Base-by-base conservation (phyloP, 2,329 filamentous ascomycete genomes). In the Dactylellina drechsleri region DNA sequence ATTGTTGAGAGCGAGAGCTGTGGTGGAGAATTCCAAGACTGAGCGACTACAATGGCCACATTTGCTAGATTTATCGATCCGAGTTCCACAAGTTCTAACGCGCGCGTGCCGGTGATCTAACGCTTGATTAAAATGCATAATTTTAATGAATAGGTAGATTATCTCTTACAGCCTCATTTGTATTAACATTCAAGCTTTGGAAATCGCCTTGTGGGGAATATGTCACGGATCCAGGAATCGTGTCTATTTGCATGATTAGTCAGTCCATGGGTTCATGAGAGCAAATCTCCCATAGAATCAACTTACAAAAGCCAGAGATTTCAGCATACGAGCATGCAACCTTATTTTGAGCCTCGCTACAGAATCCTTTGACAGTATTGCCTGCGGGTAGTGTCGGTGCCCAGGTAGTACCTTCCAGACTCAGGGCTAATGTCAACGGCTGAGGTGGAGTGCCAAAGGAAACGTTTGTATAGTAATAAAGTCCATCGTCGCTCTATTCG, bases 281-380 rank as follows among this genome's bases (percentile, higher is more conserved):
- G 13, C 7, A 18, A 52, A 15, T 49, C 4, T 56, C 15, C 36
- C 1, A 36, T 10, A 36, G 31, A 5, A 36, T 36, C 31, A 5
- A 56, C 71, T 49, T 68, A 75, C 71, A 75, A 57, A 75, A 75
- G 4, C 71, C 71, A 12, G 71, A 75, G 2, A 75, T 49, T 26
- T n/a, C 12, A 8, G 71, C 64, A 56, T 75, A 75, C 8, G 58
- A 64, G 40, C 71, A 75, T 7, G 71, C 58, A 40, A 68, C 56
- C 15, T 59, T 31, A 20, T 75, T 75, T n/a, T 18, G 40, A 2
- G 26, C 18, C 10, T 75, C 58, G 16, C 50, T 64, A 16, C 71
- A 75, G 16, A 57, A 75, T 18, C 26, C 41, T n/a, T 56, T 18
- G 3, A 23, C 58, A n/a, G 16, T 56, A 40, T 47, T 45, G 20